Evolutionary conservation across 108 stramenopile species (phyloP).

Genomic region (Nannochloropsis oceanica): DNA sequence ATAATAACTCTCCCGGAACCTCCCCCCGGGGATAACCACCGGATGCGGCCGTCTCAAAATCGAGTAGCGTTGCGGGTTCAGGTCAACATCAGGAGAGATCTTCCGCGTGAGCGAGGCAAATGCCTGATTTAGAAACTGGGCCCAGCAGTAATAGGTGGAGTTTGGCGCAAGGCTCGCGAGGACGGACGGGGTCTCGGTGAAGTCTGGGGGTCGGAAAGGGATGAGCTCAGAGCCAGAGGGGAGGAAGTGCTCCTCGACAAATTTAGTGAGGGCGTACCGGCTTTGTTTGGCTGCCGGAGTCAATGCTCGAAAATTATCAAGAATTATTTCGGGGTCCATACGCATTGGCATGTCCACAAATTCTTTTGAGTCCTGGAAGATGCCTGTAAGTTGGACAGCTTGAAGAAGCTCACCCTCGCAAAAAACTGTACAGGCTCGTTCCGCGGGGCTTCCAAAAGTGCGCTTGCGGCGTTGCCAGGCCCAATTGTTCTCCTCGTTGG

Average conservation of each 20-base stretch:
- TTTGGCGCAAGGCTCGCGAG: neutral
- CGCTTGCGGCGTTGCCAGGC: neutral
- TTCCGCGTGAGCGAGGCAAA: slow-evolving; percentile 4
- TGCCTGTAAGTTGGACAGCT: slow-evolving; percentile 14
- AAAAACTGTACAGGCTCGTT: slow-evolving; percentile 16
- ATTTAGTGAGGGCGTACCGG: neutral
- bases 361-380: slow-evolving; percentile 22
- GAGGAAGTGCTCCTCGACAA: neutral
- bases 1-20: slow-evolving; percentile 44
- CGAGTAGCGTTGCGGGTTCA: slow-evolving; percentile 15
- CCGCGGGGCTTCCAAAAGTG: neutral
- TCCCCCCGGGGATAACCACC: slow-evolving; percentile 21
- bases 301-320: neutral
- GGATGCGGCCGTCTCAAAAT: slow-evolving; percentile 10
- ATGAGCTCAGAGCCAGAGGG: neutral
- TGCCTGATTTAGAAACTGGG: slow-evolving; percentile 2
- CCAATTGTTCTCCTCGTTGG: neutral
- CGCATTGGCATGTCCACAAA: slow-evolving; percentile 32
- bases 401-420: slow-evolving; percentile 19
- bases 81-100: neutral
- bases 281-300: neutral
- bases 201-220: too few relatives aligned
- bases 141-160: slow-evolving; percentile 1
- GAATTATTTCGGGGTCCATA: neutral
- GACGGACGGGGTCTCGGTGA: neutral